Evolutionary conservation across 1,284 basidiomycete genomes (phyloP).

Genomic region (Hymenochaete sp.): DNA sequence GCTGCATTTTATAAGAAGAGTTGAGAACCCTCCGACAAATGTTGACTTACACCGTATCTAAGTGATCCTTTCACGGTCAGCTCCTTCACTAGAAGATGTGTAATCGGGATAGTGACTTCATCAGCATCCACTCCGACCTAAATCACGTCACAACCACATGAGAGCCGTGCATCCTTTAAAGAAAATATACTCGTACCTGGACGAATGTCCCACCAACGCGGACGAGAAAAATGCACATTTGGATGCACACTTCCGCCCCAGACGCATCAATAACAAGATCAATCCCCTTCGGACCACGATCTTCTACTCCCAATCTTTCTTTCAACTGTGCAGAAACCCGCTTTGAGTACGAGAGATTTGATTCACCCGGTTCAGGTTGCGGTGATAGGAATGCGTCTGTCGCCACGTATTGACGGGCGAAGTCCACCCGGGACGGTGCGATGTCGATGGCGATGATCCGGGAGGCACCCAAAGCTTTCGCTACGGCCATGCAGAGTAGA

Average conservation of each 20-base stretch:
- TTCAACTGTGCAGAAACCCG: slow-evolving; percentile 57
- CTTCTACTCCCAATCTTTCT: slow-evolving; percentile 46
- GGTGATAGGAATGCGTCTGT: slow-evolving; percentile 74
- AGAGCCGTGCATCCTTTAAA: slow-evolving; percentile 11
- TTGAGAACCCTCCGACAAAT: slow-evolving; percentile 7
- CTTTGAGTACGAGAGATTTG: slow-evolving; percentile 59
- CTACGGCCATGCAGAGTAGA: slow-evolving; percentile 86
- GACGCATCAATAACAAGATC: slow-evolving; percentile 79
- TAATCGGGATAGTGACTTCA: slow-evolving; percentile 54
- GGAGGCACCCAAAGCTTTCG: slow-evolving; percentile 78
- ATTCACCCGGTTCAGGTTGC: slow-evolving; percentile 54
- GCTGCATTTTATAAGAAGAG: slow-evolving; percentile 31
- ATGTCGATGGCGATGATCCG: slow-evolving; percentile 85
- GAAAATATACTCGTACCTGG: slow-evolving; percentile 43
- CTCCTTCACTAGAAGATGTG: slow-evolving; percentile 63
- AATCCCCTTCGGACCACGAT: slow-evolving; percentile 50
- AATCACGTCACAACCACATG: slow-evolving; percentile 8
- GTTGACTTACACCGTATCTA: slow-evolving; percentile 65
- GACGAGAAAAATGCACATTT: slow-evolving; percentile 67
- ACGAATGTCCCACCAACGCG: slow-evolving; percentile 68
- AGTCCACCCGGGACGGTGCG: slow-evolving; percentile 71
- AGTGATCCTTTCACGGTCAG: slow-evolving; percentile 78
- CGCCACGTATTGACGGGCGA: slow-evolving; percentile 81
- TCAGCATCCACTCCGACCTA: slow-evolving; percentile 70
- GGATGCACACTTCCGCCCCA: slow-evolving; percentile 81